Evolutionary conservation across 163 green algal species (phyloP).

Genomic region (Chlamydomonas reinhardtii): DNA sequence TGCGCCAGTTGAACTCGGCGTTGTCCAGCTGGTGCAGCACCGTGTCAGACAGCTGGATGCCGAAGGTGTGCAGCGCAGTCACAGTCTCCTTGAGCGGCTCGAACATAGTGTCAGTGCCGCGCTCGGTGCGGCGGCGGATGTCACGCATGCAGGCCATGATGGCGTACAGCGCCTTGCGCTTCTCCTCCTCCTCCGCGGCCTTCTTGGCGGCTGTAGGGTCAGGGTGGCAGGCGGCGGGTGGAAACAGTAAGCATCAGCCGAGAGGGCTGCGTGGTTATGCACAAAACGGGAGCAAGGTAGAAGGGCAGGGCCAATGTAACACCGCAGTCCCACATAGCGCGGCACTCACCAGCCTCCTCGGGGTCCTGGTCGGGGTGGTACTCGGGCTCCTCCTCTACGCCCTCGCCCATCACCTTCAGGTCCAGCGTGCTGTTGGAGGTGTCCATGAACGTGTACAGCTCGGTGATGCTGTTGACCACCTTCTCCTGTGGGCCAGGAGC

Average conservation of each 20-base stretch:
- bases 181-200: conserved; percentile 50
- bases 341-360: conserved; percentile 40
- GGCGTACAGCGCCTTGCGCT: conserved; percentile 79
- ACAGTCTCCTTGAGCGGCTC: conserved; percentile 87
- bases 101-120: conserved; percentile 85
- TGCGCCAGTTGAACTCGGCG: conserved; percentile 81
- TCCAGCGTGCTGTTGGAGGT: conserved; percentile 73
- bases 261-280: too few relatives aligned
- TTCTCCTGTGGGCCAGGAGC: conserved; percentile 66
- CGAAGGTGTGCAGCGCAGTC: conserved; percentile 78
- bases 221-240: too few relatives aligned
- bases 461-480: conserved; percentile 79
- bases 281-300: background rate
- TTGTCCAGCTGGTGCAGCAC: conserved; percentile 82
- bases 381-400: conserved; percentile 37
- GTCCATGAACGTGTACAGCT: conserved; percentile 92
- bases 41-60: conserved; percentile 75
- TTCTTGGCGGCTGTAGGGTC: conserved; percentile 17
- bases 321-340: too few relatives aligned
- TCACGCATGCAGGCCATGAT: conserved; percentile 93
- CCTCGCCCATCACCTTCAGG: conserved; percentile 71
- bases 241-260: background rate
- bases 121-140: conserved; percentile 84
- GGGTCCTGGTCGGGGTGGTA: conserved; percentile 50
- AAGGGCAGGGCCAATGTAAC: too few relatives aligned